Evolutionary conservation across 768 basidiomycete genomes (phyloP), one percentile per base, ranked within the genome.

Genomic region (Kwoniella sp.): DNA sequence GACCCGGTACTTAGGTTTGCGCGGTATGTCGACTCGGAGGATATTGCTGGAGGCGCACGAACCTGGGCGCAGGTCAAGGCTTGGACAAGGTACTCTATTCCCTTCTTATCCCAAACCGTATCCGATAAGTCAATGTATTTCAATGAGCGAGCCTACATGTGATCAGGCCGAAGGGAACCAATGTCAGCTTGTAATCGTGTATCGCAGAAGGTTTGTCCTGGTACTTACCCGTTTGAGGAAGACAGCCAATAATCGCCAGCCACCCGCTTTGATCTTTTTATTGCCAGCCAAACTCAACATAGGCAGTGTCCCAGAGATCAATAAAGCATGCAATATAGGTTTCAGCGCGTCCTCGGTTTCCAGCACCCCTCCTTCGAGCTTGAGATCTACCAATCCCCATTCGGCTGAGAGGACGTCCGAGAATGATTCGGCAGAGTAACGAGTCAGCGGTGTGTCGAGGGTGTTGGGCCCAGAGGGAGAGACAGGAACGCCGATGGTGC

Each of bases 121-220:
- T 91, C 90, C 2, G 92, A 93, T 25, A 99, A 80, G 77, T 99
- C 94, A 33, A 97, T 84, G 80, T 92, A 96, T 64, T 90, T 88
- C 9, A 97, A 80, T 56, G 80, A 85, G 69, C 85, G 86, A 13
- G 92, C 87, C 90, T 94, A 55, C 5, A 25, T 4, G 27, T 19
- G 33, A 49, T 55, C 36, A 68, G 58, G 21, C 58, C n/a, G n/a
- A n/a, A n/a, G n/a, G n/a, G n/a, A n/a, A n/a, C n/a, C n/a, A n/a
- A n/a, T n/a, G n/a, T n/a, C n/a, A n/a, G n/a, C n/a, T n/a, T n/a
- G n/a, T n/a, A n/a, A n/a, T n/a, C n/a, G n/a, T n/a, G n/a, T n/a
- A n/a, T n/a, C n/a, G n/a, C n/a, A 40, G 10, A 2, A 33, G 36
- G 46, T 50, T n/a, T n/a, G n/a, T n/a, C n/a, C n/a, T n/a, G n/a